phyloP scores from a whole-genome alignment of 129 eudicot species.

The carrot (Daucus carota) region DH1_v3.0 NC_030385.2:44813001-44813500 shows the following conservation, averaged over 20 bases:
- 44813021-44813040: constrained; percentile 22
- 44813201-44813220: constrained; percentile 52
- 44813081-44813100: constrained; percentile 82
- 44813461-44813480: too few relatives aligned
- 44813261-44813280: too few relatives aligned
- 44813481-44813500: too few relatives aligned
- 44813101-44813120: constrained; percentile 69
- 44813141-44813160: constrained; percentile 27
- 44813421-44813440: too few relatives aligned
- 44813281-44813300: background rate
- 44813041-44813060: constrained; percentile 97
- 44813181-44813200: constrained; percentile 29
- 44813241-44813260: background rate
- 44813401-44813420: too few relatives aligned
- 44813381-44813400: too few relatives aligned
- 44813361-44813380: background rate
- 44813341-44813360: background rate
- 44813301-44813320: background rate
- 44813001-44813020: background rate
- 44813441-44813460: too few relatives aligned
- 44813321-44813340: too few relatives aligned
- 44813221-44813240: constrained; percentile 49
- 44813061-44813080: constrained; percentile 90
- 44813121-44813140: constrained; percentile 40
- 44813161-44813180: constrained; percentile 30